These are phyloP conservation scores for Trametes cinnabarina DNA, from an alignment of 768 basidiomycete species.

Conservation along the genomic window DNA sequence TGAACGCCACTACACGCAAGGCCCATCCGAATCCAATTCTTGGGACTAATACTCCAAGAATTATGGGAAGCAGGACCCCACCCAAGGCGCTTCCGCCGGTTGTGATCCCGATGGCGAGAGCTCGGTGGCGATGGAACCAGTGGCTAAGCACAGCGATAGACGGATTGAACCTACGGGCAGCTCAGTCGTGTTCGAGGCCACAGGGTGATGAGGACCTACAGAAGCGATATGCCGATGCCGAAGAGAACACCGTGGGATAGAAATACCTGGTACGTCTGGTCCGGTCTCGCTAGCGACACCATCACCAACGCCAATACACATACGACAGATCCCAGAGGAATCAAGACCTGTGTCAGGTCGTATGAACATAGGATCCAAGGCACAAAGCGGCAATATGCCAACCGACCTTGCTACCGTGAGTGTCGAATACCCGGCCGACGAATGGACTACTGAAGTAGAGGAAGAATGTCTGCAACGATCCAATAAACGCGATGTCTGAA, in stretches of 20 bases:
- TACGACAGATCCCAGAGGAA: slow-evolving; percentile 25
- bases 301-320: slow-evolving; percentile 28
- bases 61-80: slow-evolving; percentile 50
- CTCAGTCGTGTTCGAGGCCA: not conserved
- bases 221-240: slow-evolving; percentile 29
- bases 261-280: slow-evolving; percentile 31
- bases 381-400: not conserved
- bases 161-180: slow-evolving; percentile 31
- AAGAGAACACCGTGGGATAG: slow-evolving; percentile 33
- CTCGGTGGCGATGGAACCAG: slow-evolving; percentile 36
- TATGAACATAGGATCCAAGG: not conserved
- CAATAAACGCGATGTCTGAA: slow-evolving; percentile 30
- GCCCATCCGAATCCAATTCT: slow-evolving; percentile 32
- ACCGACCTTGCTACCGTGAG: slow-evolving; percentile 25
- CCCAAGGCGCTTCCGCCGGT: slow-evolving; percentile 43
- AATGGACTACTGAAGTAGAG: slow-evolving; percentile 26
- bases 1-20: slow-evolving; percentile 30
- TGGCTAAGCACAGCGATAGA: slow-evolving; percentile 33
- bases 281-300: slow-evolving; percentile 26
- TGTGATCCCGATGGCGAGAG: slow-evolving; percentile 38
- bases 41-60: slow-evolving; percentile 45
- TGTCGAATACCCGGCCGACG: slow-evolving; percentile 27
- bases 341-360: slow-evolving; percentile 16
- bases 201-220: slow-evolving; percentile 11
- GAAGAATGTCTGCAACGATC: slow-evolving; percentile 27